Base-by-base conservation (phyloP, 306 rosid genomes). In the Malus sylvestris region DNA sequence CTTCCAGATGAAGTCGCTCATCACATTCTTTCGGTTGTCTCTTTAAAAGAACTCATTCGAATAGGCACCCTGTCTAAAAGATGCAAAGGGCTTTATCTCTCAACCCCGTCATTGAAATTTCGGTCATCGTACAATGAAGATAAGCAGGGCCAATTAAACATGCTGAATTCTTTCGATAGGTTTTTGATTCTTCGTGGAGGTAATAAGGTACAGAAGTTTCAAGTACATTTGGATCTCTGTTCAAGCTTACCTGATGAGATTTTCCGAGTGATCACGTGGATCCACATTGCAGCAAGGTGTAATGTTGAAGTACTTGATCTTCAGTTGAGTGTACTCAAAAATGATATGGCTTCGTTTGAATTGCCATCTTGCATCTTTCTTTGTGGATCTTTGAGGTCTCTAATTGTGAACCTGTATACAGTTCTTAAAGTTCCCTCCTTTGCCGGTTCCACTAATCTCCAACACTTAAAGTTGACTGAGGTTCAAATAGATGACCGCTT, bases 351-450 rank as follows among this genome's bases (percentile, higher is more conserved):
- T 33, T 33, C 8, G 38, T 33, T 33, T 33, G 55, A 46, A 44
- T 61, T 74, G 45, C 58, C 55, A 18, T 4, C 46, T 29, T 62
- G 46, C 57, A 52, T 74, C 23, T 33, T 74, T 23, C 3, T 11
- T 16, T 63, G 62, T 20, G 29, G 13, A 19, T 74, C 71, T n/a
- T 63, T 74, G 78, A 61, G 67, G 62, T 19, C 61, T 29, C 78
- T 74, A 9, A 3, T 2, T 8, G 12, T 74, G 10, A 1, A 10
- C 18, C 12, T 30, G 5, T 2, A 30, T 12, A 35, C 10, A 27
- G 16, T 45, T 74, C 32, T 64, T 53, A 75, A 75, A 7, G 16
- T 14, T 5, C 58, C 62, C 33, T 45, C 71, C 45, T 18, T 46
- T 75, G 12, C 32, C 4, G 23, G 58, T 49, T 44, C 6, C 5